Base-by-base conservation (phyloP, 2,329 filamentous ascomycete genomes). In the Apiospora sp. region DNA sequence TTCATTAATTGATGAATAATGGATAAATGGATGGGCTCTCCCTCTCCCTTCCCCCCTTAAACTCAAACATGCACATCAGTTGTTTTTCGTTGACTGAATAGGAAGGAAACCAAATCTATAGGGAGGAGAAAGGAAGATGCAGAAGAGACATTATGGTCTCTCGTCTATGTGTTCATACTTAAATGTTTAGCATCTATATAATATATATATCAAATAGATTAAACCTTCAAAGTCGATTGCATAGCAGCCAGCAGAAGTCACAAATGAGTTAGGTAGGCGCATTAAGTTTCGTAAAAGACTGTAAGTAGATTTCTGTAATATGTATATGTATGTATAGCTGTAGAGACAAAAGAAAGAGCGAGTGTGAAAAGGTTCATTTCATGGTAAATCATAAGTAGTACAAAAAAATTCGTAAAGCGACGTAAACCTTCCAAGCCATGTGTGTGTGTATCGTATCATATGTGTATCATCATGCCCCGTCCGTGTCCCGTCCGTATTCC, bases 391-490 rank as follows among this genome's bases (percentile, higher is more conserved):
- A 64, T 64, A 54, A 54, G n/a, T 37, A 30, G 22, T 37, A 58
- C 51, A 58, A 64, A 58, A 64, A 41, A 41, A 64, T 64, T 64
- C 58, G 58, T 64, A 64, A 64, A 64, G 58, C 58, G 58, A 64
- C 58, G 58, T 64, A 64, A 64, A 22, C 19, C 19, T 12, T 34
- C 49, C 58, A 41, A 64, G 58, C 34, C 58, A 64, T 64, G 58
- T 41, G 58, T 24, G 34, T 14, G 58, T 64, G 34, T 64, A n/a
- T 41, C 46, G 54, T 61, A 64, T 64, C 58, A 64, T 64, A 19
- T 19, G 51, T 58, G 51, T 58, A 64, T 64, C 58, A 41, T 64
- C 58, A 64, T 64, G 58, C 22, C 30, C 54, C 34, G 58, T 41
- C 27, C 27, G 27, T 30, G 27, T 2, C n/a, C 54, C 54, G 58